Conservation (phyloP, 257 asterid genomes). For the Eucommia ulmoides region DNA sequence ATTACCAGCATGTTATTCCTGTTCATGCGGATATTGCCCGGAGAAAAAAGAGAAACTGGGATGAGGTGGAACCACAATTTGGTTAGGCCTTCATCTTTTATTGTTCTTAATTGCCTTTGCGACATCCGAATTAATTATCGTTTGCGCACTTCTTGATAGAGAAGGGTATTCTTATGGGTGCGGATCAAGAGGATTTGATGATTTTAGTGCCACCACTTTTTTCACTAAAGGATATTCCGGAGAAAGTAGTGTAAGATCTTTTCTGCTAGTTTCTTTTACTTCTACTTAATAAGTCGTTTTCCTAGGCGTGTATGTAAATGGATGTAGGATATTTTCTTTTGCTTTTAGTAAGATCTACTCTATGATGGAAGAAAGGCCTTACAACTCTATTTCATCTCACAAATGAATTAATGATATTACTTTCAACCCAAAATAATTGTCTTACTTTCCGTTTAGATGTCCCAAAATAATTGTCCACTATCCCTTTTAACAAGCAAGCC, state of each 20-base stretch:
- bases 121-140: constrained; percentile 11
- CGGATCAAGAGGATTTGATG: constrained; percentile 74
- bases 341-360: not conserved
- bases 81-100: constrained; percentile 32
- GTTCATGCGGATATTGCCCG: constrained; percentile 59
- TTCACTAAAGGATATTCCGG: constrained; percentile 64
- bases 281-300: constrained; percentile 3
- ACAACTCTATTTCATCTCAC: too few species aligned
- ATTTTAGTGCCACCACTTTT: constrained; percentile 74
- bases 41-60: constrained; percentile 64
- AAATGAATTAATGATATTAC: too few species aligned
- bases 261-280: constrained; percentile 5
- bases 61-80: constrained; percentile 51
- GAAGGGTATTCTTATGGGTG: constrained; percentile 49
- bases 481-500: too few species aligned
- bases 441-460: too few species aligned
- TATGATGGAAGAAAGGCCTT: constrained; percentile 2
- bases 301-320: not conserved
- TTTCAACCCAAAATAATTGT: too few species aligned
- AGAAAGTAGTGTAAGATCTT: constrained; percentile 53
- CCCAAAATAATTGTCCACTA: too few species aligned
- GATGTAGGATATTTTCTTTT: not conserved
- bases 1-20: constrained; percentile 90
- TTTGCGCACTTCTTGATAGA: constrained; percentile 22
- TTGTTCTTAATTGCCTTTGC: constrained; percentile 8